Conservation (phyloP, 177 flowering plant species). For the Vitis hybrid region DNA sequence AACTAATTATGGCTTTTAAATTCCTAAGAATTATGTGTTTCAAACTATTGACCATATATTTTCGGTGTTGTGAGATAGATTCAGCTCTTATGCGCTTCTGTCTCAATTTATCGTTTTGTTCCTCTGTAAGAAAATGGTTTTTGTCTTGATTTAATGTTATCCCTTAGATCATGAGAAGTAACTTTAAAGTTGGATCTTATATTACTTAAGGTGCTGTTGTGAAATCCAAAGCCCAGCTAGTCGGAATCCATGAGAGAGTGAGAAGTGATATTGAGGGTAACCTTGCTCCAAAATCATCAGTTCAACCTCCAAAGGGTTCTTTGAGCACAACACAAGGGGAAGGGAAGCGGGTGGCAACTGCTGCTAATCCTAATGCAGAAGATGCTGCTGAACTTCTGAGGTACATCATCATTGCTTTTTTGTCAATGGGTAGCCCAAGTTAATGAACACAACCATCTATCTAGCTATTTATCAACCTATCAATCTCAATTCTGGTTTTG, state of each 20-base stretch:
- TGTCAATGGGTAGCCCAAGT: not conserved
- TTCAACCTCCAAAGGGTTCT: conserved; percentile 28
- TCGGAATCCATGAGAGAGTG: conserved; percentile 89
- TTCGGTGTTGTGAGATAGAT: too few species aligned
- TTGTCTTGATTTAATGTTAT: too few species aligned
- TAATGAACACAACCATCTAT: not conserved
- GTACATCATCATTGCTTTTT: conserved; percentile 26
- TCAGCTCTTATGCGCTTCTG: too few species aligned
- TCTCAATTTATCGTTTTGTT: too few species aligned
- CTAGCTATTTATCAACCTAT: not conserved
- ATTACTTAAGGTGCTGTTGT: conserved; percentile 62
- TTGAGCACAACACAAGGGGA: conserved; percentile 27
- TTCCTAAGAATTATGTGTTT: too few species aligned
- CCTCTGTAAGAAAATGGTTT: too few species aligned
- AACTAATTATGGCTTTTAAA: too few species aligned
- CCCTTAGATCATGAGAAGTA: too few species aligned
- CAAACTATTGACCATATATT: too few species aligned
- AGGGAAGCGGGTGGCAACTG: conserved; percentile 67
- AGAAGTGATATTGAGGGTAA: conserved; percentile 73
- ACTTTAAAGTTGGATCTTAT: conserved; percentile 2
- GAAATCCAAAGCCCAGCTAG: conserved; percentile 87
- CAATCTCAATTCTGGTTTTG: not conserved
- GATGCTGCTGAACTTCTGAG: conserved; percentile 91
- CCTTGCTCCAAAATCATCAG: conserved; percentile 27
- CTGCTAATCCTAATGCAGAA: conserved; percentile 73